Percentiles rank a stretch among this genome's conserved stretches.
These are phyloP conservation scores for Mucor lusitanicus DNA, from an alignment of 371 early-diverging fungal species.

Conservation along the genomic window DNA sequence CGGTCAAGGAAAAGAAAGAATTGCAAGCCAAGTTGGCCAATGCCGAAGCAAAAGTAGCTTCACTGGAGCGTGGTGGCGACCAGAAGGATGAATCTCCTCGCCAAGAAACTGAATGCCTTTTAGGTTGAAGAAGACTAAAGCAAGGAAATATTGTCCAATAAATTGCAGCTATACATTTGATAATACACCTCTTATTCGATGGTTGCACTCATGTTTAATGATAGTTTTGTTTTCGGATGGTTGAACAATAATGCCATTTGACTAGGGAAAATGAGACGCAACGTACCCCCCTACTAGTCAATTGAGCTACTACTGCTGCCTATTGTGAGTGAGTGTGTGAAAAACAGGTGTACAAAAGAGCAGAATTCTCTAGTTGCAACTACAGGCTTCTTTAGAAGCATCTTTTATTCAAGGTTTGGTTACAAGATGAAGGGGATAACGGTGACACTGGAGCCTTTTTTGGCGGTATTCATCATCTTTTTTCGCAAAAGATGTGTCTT, in stretches of 20 bases:
- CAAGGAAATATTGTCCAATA: background rate
- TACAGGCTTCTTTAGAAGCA: too few relatives aligned
- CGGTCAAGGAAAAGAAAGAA: background rate
- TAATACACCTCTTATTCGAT: background rate
- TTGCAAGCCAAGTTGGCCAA: background rate
- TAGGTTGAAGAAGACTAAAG: background rate
- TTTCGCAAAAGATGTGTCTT: background rate
- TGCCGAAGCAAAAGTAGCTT: background rate
- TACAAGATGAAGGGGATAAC: background rate
- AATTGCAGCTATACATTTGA: background rate
- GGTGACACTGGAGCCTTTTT: too few relatives aligned
- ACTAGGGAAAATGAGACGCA: background rate
- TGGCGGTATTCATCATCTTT: too few relatives aligned
- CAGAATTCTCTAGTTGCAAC: too few relatives aligned
- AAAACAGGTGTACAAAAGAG: too few relatives aligned
- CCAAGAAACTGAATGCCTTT: too few relatives aligned
- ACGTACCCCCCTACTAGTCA: too few relatives aligned
- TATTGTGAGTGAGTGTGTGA: too few relatives aligned
- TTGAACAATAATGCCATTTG: background rate
- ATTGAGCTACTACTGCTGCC: too few relatives aligned
- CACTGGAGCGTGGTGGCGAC: background rate
- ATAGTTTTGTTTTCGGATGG: background rate
- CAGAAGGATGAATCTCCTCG: background rate
- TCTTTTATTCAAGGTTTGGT: background rate
- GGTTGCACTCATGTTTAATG: background rate